Conservation (phyloP, 495 filamentous ascomycete species). For the Rhizodiscina lignyota region DNA sequence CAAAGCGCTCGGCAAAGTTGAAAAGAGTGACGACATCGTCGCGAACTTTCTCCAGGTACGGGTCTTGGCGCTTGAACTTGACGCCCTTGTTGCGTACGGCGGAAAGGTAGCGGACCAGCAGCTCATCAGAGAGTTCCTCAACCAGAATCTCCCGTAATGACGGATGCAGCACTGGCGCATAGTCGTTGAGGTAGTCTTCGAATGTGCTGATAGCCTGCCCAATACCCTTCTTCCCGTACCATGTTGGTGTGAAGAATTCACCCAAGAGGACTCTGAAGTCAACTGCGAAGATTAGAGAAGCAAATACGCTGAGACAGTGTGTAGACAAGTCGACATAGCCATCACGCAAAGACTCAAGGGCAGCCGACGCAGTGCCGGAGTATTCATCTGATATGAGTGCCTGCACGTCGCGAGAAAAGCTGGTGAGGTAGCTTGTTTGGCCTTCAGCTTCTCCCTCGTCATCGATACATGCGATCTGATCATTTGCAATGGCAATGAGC, state of each 20-base stretch:
- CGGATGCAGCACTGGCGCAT: slow-evolving; percentile 61
- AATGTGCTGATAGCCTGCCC: slow-evolving; percentile 83
- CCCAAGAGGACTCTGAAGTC: slow-evolving; percentile 70
- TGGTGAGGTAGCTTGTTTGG: slow-evolving; percentile 58
- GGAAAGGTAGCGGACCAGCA: slow-evolving; percentile 73
- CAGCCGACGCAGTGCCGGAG: slow-evolving; percentile 47
- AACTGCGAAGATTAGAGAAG: slow-evolving; percentile 63
- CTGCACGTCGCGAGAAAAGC: slow-evolving; percentile 65
- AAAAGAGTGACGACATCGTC: slow-evolving; percentile 79
- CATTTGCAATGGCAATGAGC: slow-evolving; percentile 92
- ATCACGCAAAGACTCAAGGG: slow-evolving; percentile 53
- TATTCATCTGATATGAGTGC: slow-evolving; percentile 67
- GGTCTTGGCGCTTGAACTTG: slow-evolving; percentile 71
- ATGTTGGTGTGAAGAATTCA: slow-evolving; percentile 78
- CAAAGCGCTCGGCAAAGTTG: slow-evolving; percentile 43
- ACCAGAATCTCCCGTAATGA: slow-evolving; percentile 74
- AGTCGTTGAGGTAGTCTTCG: slow-evolving; percentile 84
- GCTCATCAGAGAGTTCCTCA: slow-evolving; percentile 80
- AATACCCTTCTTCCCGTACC: slow-evolving; percentile 73
- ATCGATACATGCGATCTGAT: slow-evolving; percentile 95
- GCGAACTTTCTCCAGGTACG: slow-evolving; percentile 76
- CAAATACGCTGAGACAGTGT: slow-evolving; percentile 75
- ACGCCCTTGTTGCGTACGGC: slow-evolving; percentile 76
- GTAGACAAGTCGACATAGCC: slow-evolving; percentile 89
- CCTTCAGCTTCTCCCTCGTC: slow-evolving; percentile 52